Percentiles rank a stretch among this genome's conserved stretches.
Evolutionary conservation across 441 rosid species (phyloP).

Genomic region (Euphorbia neoarborescens): DNA sequence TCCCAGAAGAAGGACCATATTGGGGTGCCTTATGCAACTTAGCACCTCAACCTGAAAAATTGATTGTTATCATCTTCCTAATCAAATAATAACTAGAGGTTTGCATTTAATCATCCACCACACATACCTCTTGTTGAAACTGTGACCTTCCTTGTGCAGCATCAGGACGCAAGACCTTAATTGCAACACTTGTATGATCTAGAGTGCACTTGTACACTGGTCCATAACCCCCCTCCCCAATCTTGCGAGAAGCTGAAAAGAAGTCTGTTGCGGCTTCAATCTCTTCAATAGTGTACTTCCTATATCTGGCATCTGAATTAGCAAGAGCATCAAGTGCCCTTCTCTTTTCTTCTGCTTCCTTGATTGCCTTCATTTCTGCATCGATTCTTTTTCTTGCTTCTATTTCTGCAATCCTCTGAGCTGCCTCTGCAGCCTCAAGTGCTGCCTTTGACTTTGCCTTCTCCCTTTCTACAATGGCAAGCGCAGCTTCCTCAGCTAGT

Average conservation of each 20-base stretch:
- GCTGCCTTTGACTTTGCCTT: slow-evolving; percentile 79
- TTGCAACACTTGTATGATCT: slow-evolving; percentile 76
- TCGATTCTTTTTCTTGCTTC: slow-evolving; percentile 61
- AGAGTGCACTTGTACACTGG: slow-evolving; percentile 69
- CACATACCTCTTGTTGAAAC: slow-evolving; percentile 77
- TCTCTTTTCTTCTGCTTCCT: slow-evolving; percentile 61
- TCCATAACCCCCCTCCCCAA: slow-evolving; percentile 94
- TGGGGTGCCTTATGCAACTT: slow-evolving; percentile 88
- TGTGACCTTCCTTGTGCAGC: slow-evolving; percentile 87
- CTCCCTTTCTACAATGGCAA: slow-evolving; percentile 70
- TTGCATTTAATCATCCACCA: background rate
- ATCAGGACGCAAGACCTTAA: slow-evolving; percentile 75
- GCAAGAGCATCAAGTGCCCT: slow-evolving; percentile 57
- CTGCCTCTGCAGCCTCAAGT: slow-evolving; percentile 79
- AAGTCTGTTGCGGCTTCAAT: slow-evolving; percentile 70
- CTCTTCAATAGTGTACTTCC: slow-evolving; percentile 78
- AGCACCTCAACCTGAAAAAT: slow-evolving; percentile 70
- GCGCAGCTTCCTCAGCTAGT: slow-evolving; percentile 69
- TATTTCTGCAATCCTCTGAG: slow-evolving; percentile 66
- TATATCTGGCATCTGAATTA: slow-evolving; percentile 49
- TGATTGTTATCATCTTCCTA: background rate
- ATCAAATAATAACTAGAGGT: background rate
- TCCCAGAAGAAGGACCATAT: slow-evolving; percentile 90
- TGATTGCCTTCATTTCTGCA: slow-evolving; percentile 74
- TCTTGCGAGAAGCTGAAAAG: slow-evolving; percentile 52